Percentiles rank a stretch among this genome's conserved stretches.
Conservation (phyloP, 192 early-diverging fungal genomes). For the Lobosporangium transversale region DNA sequence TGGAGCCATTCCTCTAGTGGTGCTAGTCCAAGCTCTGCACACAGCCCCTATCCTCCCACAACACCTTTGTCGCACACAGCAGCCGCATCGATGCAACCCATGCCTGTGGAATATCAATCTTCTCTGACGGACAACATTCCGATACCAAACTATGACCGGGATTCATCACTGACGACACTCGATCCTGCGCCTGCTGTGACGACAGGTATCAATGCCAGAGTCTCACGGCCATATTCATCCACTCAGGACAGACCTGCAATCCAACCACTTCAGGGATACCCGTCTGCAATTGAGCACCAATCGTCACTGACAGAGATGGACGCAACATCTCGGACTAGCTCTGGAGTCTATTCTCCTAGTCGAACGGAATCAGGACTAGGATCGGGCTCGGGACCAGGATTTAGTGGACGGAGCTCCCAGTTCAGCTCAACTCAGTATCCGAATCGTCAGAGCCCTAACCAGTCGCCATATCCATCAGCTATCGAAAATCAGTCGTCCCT, state of each 20-base stretch:
- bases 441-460: not conserved
- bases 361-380: not conserved
- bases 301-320: conserved; percentile 47
- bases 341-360: not conserved
- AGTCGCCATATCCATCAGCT: not conserved
- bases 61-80: not conserved
- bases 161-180: conserved; percentile 29
- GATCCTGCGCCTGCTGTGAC: conserved; percentile 10
- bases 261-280: not conserved
- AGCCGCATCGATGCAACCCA: conserved; percentile 11
- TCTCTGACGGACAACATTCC: conserved; percentile 28
- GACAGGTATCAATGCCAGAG: conserved; percentile 4
- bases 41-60: conserved; percentile 7
- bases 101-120: conserved; percentile 44
- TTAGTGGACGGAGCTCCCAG: not conserved
- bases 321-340: not conserved
- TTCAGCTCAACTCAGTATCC: not conserved
- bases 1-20: not conserved
- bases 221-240: conserved; percentile 21
- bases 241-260: not conserved
- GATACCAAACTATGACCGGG: not conserved
- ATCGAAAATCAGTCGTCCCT: conserved; percentile 43
- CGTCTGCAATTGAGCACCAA: conserved; percentile 37
- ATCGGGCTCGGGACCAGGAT: not conserved
- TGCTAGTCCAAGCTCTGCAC: conserved; percentile 10